phyloP scores from a whole-genome alignment of 176 grass and related monocot genomes.

The Oropetium thomaeum region DNA sequence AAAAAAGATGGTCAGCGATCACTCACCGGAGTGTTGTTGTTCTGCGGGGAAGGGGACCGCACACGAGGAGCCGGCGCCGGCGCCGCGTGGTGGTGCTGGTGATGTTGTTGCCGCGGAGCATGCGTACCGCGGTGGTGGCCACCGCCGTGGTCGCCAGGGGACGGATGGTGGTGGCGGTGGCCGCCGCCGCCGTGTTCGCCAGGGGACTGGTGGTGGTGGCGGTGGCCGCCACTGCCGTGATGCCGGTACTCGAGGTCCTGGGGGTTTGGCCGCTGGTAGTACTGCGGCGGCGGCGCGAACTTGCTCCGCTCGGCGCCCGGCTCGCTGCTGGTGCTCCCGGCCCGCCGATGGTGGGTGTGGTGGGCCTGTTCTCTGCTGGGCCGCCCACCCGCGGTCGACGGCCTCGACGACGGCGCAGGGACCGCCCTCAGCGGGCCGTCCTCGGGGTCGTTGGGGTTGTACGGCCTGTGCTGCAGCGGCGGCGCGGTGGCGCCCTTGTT shows the following conservation, averaged over 20 bases:
- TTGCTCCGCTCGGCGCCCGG: conserved; percentile 27
- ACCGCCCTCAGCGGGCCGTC: background rate
- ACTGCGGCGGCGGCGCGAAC: conserved; percentile 61
- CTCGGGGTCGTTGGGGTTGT: conserved; percentile 50
- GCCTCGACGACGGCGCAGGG: conserved; percentile 12
- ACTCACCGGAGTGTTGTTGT: conserved; percentile 22
- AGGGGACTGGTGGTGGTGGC: background rate
- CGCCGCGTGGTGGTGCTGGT: background rate
- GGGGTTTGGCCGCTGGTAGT: background rate
- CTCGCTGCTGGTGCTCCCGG: conserved; percentile 35
- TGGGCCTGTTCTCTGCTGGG: background rate
- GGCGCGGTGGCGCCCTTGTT: conserved; percentile 59
- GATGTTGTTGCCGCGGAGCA: background rate
- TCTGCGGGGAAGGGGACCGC: conserved; percentile 36
- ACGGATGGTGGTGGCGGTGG: background rate
- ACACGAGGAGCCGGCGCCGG: conserved; percentile 10
- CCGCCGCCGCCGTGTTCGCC: background rate
- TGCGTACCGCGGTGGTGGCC: background rate
- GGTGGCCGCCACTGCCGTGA: too few relatives aligned
- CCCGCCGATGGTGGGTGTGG: background rate
- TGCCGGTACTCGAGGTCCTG: too few relatives aligned
- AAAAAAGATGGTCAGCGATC: background rate
- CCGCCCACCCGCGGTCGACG: conserved; percentile 16
- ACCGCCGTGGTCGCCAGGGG: background rate
- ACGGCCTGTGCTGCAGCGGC: conserved; percentile 27